Conservation (phyloP, 768 basidiomycete genomes). For the Cantharellus cinnabarinus region DNA sequence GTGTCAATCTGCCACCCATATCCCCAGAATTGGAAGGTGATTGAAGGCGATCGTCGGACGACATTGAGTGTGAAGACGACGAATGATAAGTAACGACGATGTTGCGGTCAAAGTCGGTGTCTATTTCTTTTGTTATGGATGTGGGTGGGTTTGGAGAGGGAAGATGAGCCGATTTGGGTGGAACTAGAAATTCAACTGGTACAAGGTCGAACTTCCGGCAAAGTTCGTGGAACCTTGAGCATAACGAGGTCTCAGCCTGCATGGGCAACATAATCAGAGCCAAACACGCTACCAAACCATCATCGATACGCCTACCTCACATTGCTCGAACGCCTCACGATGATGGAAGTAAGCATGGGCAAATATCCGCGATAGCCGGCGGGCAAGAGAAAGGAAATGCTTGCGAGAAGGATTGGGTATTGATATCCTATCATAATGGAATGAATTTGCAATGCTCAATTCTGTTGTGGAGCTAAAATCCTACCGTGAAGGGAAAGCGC, state of each 20-base stretch:
- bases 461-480: conserved; percentile 5
- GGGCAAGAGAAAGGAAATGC: conserved; percentile 78
- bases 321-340: conserved; percentile 75
- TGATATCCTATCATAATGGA: conserved; percentile 32
- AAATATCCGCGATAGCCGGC: conserved; percentile 85
- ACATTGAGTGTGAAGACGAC: conserved; percentile 1
- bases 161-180: conserved; percentile 9
- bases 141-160: conserved; percentile 1
- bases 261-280: neutral
- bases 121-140: neutral
- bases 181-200: conserved; percentile 58
- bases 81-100: neutral
- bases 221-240: conserved; percentile 74
- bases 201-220: conserved; percentile 66
- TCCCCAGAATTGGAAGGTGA: neutral
- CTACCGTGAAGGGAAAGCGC: conserved; percentile 82
- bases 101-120: neutral
- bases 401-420: conserved; percentile 63
- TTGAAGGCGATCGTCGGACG: neutral
- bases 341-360: conserved; percentile 94
- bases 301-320: conserved; percentile 25
- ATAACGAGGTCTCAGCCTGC: conserved; percentile 65
- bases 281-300: neutral
- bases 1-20: neutral
- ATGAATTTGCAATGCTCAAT: neutral